Evolutionary conservation across 257 asterid species (phyloP), one percentile per base, ranked within the genome.

Genomic region (Nicotiana tabacum): DNA sequence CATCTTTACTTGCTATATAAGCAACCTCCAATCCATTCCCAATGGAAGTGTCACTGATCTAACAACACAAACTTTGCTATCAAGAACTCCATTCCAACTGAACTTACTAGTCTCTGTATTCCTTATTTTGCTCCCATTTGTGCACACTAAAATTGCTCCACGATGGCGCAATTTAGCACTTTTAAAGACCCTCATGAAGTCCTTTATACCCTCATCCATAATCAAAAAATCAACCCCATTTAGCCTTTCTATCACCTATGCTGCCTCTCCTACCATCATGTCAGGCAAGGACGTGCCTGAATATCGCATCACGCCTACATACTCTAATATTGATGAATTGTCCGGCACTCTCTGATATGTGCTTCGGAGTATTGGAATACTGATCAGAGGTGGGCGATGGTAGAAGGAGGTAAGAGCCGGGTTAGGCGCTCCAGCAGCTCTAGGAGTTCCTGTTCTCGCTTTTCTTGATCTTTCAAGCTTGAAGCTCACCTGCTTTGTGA

Each of bases 21-120:
- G 88, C 88, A 43, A 88, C 33, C 27, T 88, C 83, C 9, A 88
- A 27, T 11, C 87, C 91, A 27, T 72, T 84, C 64, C 86, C 89
- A 33, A 65, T 15, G 91, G 88, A 32, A 88, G 83, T 78, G 77
- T 12, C n/a, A 60, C 82, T 5, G 88, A 83, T 61, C 84, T 83
- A 53, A 86, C 88, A 48, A 86, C 83, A 21, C 78, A 53, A 5
- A 27, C 68, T 48, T 64, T 56, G 16, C 62, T 37, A 0, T 39
- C 84, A 68, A 83, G 80, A 81, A 79, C 82, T 15, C 48, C 24
- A 16, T 37, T n/a, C 89, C 86, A 88, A 60, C 82, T 29, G 32
- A 84, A 83, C 84, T 69, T 55, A 13, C 56, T 74, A 74, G 24
- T 13, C 3, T 74, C 62, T 24, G 3, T 48, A 48, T 48, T 46